Percentiles rank a stretch among this genome's conserved stretches.
Evolutionary conservation across 2,329 filamentous ascomycete species (phyloP).

Genomic region (Pseudogymnoascus sp.): DNA sequence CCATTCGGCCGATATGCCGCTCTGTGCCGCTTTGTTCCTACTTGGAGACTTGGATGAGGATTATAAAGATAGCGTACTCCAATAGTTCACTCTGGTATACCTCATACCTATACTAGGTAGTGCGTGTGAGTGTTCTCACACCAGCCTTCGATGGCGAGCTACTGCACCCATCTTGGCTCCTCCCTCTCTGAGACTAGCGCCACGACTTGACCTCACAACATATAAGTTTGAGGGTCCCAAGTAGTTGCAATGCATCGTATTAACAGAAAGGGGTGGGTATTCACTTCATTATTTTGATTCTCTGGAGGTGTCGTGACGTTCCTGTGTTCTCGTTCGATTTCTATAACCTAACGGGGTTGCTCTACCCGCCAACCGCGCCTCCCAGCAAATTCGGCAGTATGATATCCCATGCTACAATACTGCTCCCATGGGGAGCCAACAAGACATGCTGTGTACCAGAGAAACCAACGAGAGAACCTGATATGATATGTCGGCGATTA

Average conservation of each 20-base stretch:
- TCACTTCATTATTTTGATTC: neutral
- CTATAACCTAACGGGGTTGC: neutral
- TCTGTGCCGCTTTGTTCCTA: neutral
- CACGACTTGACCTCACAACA: neutral
- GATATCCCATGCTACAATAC: neutral
- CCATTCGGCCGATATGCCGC: neutral
- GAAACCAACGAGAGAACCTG: neutral
- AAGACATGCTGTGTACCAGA: neutral
- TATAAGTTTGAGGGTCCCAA: neutral
- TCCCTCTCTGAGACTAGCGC: slow-evolving; percentile 6
- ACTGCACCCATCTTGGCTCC: neutral
- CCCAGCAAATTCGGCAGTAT: neutral
- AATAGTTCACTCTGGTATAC: neutral
- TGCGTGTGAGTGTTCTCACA: neutral
- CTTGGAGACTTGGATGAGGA: neutral
- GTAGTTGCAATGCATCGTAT: neutral
- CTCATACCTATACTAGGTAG: neutral
- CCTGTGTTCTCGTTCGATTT: neutral
- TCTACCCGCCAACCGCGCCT: neutral
- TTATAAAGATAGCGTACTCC: neutral
- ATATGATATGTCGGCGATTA: neutral
- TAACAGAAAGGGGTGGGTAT: neutral
- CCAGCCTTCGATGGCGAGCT: slow-evolving; percentile 1
- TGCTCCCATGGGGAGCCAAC: neutral
- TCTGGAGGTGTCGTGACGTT: neutral